Conservation (phyloP, 1,284 basidiomycete genomes). For the Pyrrhoderma noxium region DNA sequence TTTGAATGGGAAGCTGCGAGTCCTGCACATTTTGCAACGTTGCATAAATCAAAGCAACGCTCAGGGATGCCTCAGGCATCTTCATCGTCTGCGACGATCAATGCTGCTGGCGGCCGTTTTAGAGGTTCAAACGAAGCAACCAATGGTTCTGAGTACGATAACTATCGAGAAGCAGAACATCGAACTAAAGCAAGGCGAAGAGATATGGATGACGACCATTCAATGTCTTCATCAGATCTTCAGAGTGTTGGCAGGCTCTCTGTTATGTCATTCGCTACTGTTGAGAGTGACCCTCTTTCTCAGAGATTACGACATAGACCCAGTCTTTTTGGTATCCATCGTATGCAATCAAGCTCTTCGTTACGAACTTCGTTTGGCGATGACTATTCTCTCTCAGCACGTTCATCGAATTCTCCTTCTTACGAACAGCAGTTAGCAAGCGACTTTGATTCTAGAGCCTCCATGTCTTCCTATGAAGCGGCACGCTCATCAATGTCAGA, state of each 20-base stretch:
- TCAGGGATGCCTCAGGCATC: conserved; percentile 23
- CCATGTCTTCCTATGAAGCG: conserved; percentile 39
- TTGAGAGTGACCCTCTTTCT: conserved; percentile 80
- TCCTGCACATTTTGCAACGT: conserved; percentile 30
- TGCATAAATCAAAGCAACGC: conserved; percentile 36
- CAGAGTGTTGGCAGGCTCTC: conserved; percentile 66
- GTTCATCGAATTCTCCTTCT: conserved; percentile 77
- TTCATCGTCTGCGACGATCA: conserved; percentile 35
- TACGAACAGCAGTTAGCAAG: conserved; percentile 73
- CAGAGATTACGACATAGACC: conserved; percentile 53
- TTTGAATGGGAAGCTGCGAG: conserved; percentile 51
- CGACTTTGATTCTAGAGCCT: conserved; percentile 70
- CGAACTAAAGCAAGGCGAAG: conserved; percentile 74
- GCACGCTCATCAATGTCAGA: conserved; percentile 50
- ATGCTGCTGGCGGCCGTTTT: conserved; percentile 55
- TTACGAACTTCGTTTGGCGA: conserved; percentile 60
- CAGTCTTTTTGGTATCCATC: conserved; percentile 54
- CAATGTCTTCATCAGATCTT: conserved; percentile 80
- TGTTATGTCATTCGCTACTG: conserved; percentile 68
- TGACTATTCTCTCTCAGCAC: conserved; percentile 64
- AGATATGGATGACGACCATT: conserved; percentile 84
- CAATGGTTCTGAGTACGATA: conserved; percentile 24
- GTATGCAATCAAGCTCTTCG: conserved; percentile 72
- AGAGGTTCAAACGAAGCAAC: conserved; percentile 14
- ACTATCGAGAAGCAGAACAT: conserved; percentile 47